Base-by-base conservation (phyloP, 148 eudicot genomes). In the Rhododendron vialii region DNA sequence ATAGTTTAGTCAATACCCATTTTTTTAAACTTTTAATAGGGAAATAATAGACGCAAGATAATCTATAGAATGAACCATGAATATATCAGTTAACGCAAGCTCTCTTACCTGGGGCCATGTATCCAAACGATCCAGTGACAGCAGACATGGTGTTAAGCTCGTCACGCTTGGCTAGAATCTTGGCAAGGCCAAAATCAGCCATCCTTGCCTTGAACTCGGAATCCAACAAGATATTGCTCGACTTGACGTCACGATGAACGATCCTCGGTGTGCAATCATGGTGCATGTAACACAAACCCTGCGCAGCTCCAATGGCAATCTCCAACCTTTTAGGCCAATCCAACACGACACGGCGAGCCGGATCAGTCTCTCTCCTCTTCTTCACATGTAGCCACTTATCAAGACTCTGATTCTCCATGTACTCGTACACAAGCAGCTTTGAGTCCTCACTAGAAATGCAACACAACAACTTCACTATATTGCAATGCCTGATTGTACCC, bases 401-500 rank as follows among this genome's bases (percentile, higher is more conserved):
- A 13, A 85, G 67, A 38, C 96, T 94, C 76, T 88, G 90, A 45
- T 95, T 94, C 87, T 90, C 92, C 93, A 95, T 90, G 80, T 94
- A 93, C 91, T 95, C 95, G 13, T 95, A 95, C 1, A 95, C 95
- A 35, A 94, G 94, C 51, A 95, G 86, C 59, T 90, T 95, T 15
- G 92, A 90, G 28, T 84, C 87, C 24, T 93, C 93, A 84, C 92
- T 92, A 28, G 96, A 93, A 83, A 95, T 82, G 84, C 94, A 95
- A 81, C 96, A 95, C 38, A 95, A 82, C 18, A 95, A 91, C 90
- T 94, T 95, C 83, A 94, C 95, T 87, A 95, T 95, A 80, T 95
- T 95, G n/a, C 83, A 81, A 81, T 95, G 96, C 81, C 94, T 85
- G 24, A 95, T 92, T 20, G 89, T 90, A 33, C 98, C 94, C 65